Conservation (phyloP, 2,329 filamentous ascomycete genomes). For the Arthroderma uncinatum region DNA sequence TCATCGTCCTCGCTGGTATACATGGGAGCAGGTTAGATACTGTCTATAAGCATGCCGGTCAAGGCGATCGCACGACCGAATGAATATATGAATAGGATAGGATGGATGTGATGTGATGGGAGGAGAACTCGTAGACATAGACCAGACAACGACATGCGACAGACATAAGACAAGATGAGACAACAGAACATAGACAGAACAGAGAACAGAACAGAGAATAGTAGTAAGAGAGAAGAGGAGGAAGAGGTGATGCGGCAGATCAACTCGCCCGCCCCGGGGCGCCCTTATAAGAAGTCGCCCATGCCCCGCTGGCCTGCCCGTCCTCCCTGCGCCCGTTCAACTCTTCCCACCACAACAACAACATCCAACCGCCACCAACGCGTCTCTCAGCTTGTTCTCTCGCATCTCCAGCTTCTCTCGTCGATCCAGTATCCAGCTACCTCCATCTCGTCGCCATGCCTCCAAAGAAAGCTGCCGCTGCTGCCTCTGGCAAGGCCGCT, state of each 20-base stretch:
- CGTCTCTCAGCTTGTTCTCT: slow-evolving; percentile 4
- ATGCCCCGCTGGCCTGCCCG: slow-evolving; percentile 20
- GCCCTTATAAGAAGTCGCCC: slow-evolving; percentile 12
- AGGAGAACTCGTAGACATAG: too few relatives aligned
- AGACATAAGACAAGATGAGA: too few relatives aligned
- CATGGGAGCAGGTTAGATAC: too few relatives aligned
- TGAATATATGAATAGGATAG: too few relatives aligned
- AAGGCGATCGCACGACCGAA: too few relatives aligned
- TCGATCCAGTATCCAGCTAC: slow-evolving; percentile 11
- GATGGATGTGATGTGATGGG: too few relatives aligned
- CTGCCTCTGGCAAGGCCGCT: slow-evolving; percentile 38
- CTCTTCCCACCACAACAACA: slow-evolving; percentile 19
- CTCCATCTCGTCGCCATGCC: slow-evolving; percentile 41
- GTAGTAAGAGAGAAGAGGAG: slow-evolving; percentile 8
- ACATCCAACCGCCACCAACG: not conserved
- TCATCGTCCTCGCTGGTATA: too few relatives aligned
- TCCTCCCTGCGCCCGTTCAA: slow-evolving; percentile 20
- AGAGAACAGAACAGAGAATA: slow-evolving; percentile 16
- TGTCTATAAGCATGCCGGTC: too few relatives aligned
- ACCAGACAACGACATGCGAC: not conserved
- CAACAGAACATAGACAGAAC: too few relatives aligned
- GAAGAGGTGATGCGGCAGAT: slow-evolving; percentile 6
- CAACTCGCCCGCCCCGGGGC: slow-evolving; percentile 3
- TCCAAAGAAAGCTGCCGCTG: slow-evolving; percentile 47
- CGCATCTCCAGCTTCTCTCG: slow-evolving; percentile 14